Evolutionary conservation across 768 basidiomycete species (phyloP).

Genomic region (Saitozyma podzolica): DNA sequence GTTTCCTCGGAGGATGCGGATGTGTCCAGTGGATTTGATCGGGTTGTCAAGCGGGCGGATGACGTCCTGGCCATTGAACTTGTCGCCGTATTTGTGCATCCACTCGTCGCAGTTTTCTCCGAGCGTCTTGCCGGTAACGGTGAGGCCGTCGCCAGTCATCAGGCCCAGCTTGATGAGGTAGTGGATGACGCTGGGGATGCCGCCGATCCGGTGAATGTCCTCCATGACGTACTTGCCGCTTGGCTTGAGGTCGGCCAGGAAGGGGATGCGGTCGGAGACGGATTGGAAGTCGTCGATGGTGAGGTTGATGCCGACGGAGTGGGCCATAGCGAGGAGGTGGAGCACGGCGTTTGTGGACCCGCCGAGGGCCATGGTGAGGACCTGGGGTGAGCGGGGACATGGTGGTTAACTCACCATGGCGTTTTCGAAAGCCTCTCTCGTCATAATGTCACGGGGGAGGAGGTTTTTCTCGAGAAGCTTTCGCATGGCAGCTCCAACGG

Average conservation of each 20-base stretch:
- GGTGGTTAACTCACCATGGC: conserved; percentile 69
- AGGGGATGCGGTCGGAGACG: conserved; percentile 88
- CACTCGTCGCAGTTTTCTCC: conserved; percentile 87
- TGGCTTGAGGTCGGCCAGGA: conserved; percentile 94
- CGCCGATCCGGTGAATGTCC: conserved; percentile 91
- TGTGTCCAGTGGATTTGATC: conserved; percentile 81
- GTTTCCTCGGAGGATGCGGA: conserved; percentile 79
- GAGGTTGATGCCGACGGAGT: conserved; percentile 86
- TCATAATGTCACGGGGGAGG: conserved; percentile 94
- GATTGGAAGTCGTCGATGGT: conserved; percentile 88
- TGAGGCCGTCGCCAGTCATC: conserved; percentile 86
- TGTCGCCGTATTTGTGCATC: conserved; percentile 54
- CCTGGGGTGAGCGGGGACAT: conserved; percentile 57
- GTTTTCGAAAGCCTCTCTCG: conserved; percentile 92
- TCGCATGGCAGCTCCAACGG: conserved; percentile 77
- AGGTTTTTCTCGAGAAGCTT: conserved; percentile 88
- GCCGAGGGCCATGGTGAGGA: conserved; percentile 92
- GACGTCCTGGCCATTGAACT: conserved; percentile 75
- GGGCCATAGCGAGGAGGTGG: conserved; percentile 94
- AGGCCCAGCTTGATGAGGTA: conserved; percentile 83
- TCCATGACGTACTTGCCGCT: conserved; percentile 99
- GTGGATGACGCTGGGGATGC: conserved; percentile 88
- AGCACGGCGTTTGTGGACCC: conserved; percentile 98
- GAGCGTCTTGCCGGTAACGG: conserved; percentile 87
- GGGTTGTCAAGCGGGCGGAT: conserved; percentile 71